Evolutionary conservation across 306 rosid species (phyloP).

Genomic region (Hippophae gyantsensis): DNA sequence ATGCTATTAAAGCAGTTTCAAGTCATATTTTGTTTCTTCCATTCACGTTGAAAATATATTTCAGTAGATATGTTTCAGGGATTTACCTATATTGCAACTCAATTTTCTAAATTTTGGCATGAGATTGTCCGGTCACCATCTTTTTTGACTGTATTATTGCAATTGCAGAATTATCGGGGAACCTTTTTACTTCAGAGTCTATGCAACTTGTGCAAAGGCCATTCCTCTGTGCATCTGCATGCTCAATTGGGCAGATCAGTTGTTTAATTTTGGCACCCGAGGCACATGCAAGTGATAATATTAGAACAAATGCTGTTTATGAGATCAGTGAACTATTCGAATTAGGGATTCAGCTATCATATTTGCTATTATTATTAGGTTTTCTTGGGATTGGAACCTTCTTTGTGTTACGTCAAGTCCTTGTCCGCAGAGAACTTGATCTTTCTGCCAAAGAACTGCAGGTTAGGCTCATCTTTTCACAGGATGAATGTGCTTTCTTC

Average conservation of each 20-base stretch:
- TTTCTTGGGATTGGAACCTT: conserved; percentile 79
- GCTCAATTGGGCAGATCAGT: conserved; percentile 49
- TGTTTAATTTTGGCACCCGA: conserved; percentile 45
- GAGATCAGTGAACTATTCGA: conserved; percentile 80
- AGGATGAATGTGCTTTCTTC: conserved; percentile 1
- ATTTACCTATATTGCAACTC: too few relatives aligned
- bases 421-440: conserved; percentile 92
- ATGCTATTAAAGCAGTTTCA: too few relatives aligned
- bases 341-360: conserved; percentile 79
- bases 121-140: background rate
- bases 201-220: conserved; percentile 31
- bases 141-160: conserved; percentile 9
- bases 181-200: conserved; percentile 24
- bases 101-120: background rate
- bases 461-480: conserved; percentile 31
- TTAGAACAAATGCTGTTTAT: conserved; percentile 46
- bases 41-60: too few relatives aligned
- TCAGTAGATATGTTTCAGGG: too few relatives aligned
- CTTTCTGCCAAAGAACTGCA: conserved; percentile 98
- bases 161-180: conserved; percentile 28
- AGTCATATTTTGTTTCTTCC: too few relatives aligned
- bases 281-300: conserved; percentile 47
- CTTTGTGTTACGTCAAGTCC: conserved; percentile 89
- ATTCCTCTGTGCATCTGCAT: conserved; percentile 35
- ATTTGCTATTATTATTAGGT: conserved; percentile 55